phyloP scores from a whole-genome alignment of 164 flowering plant genomes.

The Houttuynia cordata region DNA sequence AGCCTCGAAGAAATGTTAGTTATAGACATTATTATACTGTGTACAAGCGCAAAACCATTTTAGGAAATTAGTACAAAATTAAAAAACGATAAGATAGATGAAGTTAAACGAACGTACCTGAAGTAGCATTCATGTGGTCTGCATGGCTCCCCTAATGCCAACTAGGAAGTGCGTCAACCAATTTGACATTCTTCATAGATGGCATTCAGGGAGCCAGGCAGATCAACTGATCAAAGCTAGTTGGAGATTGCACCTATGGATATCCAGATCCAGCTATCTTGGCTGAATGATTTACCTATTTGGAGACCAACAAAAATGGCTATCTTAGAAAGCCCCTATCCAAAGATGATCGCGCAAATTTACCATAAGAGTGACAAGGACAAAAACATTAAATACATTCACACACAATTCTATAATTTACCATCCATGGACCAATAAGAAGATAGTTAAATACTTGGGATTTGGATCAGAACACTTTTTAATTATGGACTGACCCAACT shows the following conservation, averaged over 20 bases:
- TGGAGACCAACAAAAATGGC: too few species aligned
- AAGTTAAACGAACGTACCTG: constrained; percentile 1
- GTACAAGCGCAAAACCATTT: background rate
- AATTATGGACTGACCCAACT: too few species aligned
- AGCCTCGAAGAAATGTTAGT: background rate
- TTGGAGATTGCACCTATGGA: background rate
- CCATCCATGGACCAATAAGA: too few species aligned
- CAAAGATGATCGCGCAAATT: too few species aligned
- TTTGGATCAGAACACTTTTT: too few species aligned
- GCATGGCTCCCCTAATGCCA: constrained; percentile 39
- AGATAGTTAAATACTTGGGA: too few species aligned
- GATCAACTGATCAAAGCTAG: constrained; percentile 6
- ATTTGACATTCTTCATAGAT: constrained; percentile 20
- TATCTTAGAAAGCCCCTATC: too few species aligned
- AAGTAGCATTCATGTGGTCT: constrained; percentile 8
- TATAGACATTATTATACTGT: background rate
- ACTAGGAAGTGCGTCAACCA: constrained; percentile 22
- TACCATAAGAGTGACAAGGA: too few species aligned
- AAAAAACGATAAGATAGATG: background rate
- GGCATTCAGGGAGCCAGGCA: constrained; percentile 57
- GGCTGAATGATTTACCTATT: too few species aligned
- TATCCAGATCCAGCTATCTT: background rate
- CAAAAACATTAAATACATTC: too few species aligned
- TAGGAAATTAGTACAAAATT: background rate
- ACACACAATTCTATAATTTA: too few species aligned